Evolutionary conservation across 106 monocot species (phyloP), one percentile per base, ranked within the genome.

Genomic region (Dendrobium officinale): DNA sequence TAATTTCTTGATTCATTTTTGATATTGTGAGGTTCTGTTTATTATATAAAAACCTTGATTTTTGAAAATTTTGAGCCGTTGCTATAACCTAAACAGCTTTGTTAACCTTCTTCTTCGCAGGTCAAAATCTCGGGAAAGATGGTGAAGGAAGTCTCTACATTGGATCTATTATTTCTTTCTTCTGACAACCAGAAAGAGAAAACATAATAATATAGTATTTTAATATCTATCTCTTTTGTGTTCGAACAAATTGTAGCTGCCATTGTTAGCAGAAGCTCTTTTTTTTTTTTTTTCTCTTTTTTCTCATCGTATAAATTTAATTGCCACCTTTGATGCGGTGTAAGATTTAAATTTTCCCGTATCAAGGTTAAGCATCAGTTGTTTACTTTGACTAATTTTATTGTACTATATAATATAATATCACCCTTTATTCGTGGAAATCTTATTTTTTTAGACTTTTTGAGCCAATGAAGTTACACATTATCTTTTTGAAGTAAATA

Each of bases 91-190:
- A 13, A 24, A 27, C 76, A 51, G 49, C 9, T 51, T 27, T 10
- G 9, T 27, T 26, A 22, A 13, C 26, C 24, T 76, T 27, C 19
- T 40, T 72, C 22, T 73, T 42, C 6, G 49, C 76, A 76, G 76
- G 76, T 8, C 74, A 75, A 76, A 49, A 76, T 76, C 76, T 76
- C 45, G 76, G 27, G 76, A 76, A 47, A 76, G 76, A 27, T 76
- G 76, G 76, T 76, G 76, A 76, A 44, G 51, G 43, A 43, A 43
- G 74, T 20, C 43, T 20, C 43, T 33, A 6, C 11, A 18, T 47
- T 18, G 42, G 43, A 75, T 44, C 43, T 19, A 75, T 43, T 44
- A 75, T 76, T 76, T 49, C 11, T 76, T 16, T 76, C 26, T 49
- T 26, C 49, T 76, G 76, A 51, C n/a, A 13, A 22, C 61, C 61